These are phyloP conservation scores for Annulohypoxylon maeteangense DNA, from an alignment of 495 filamentous ascomycete genomes.

Conservation along the genomic window DNA sequence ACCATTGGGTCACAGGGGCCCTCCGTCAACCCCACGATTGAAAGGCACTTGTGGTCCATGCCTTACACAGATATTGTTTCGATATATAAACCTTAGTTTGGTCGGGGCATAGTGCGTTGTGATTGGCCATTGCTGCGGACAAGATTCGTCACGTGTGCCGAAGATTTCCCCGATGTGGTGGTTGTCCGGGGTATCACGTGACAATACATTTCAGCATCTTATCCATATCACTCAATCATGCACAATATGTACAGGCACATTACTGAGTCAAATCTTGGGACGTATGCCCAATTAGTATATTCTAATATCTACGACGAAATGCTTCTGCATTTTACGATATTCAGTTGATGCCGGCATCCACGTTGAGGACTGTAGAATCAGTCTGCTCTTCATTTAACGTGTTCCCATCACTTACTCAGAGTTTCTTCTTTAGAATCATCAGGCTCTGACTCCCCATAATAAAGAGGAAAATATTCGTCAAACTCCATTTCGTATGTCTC, in stretches of 20 bases:
- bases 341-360: too few relatives aligned
- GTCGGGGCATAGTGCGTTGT: background rate
- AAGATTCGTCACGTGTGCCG: background rate
- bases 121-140: background rate
- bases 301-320: too few relatives aligned
- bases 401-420: background rate
- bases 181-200: background rate
- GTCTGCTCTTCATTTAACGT: background rate
- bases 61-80: background rate
- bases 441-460: background rate
- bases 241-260: too few relatives aligned
- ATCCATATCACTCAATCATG: too few relatives aligned
- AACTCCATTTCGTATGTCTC: background rate
- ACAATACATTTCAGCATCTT: too few relatives aligned
- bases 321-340: too few relatives aligned
- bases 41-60: background rate
- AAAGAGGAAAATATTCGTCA: background rate
- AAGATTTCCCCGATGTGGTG: background rate
- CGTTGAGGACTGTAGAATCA: background rate
- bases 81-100: background rate
- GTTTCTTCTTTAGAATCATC: background rate
- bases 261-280: too few relatives aligned
- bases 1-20: background rate
- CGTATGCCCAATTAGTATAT: too few relatives aligned
- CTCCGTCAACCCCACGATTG: background rate